Evolutionary conservation across 768 basidiomycete genomes (phyloP), one percentile per base, ranked within the genome.

Genomic region (Boletus tomentosulus): DNA sequence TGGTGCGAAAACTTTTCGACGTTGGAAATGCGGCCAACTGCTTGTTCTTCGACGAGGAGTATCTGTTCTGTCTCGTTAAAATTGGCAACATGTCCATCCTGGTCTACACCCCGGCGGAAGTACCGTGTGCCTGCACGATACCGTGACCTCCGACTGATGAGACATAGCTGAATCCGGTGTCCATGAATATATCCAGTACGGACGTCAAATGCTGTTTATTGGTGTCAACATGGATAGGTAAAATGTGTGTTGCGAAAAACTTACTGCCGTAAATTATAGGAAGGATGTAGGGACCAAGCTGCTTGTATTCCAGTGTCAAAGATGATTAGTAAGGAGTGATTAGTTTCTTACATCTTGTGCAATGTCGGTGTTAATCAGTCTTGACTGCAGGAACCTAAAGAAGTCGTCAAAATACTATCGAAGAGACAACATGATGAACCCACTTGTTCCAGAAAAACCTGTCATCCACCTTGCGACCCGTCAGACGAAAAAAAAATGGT

Each of bases 41-140:
- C 73, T 45, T 75, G 76, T 46, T 76, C 78, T 55, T 92, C 89
- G 12, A 95, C 78, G 15, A 96, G 76, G 27, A 96, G 74, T 54
- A 99, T 76, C 68, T 98, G 97, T 66, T 99, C 97, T 6, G 97
- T 96, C 71, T 99, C 97, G 68, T 98, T 97, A 74, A 92, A 98
- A 71, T 99, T 99, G 53, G 94, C 92, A 39, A 91, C 90, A 67
- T 98, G 83, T 2, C 95, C 97, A 9, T 88, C 76, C 19, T 82
- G 75, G 68, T 98, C 94, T 60, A 99, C 79, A 5, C 97, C 97
- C 45, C 97, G 86, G 19, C 92, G 83, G 74, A 98, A 97, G 78
- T 96, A 98, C 47, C 97, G 90, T 13, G 97, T 98, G 6, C 97
- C 97, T 28, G 97, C 92, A 54, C 96, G 85, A 74, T 87, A 89